phyloP scores from a whole-genome alignment of 2,329 filamentous ascomycete species.

The Stagonosporopsis cucurbitacearum region DNA sequence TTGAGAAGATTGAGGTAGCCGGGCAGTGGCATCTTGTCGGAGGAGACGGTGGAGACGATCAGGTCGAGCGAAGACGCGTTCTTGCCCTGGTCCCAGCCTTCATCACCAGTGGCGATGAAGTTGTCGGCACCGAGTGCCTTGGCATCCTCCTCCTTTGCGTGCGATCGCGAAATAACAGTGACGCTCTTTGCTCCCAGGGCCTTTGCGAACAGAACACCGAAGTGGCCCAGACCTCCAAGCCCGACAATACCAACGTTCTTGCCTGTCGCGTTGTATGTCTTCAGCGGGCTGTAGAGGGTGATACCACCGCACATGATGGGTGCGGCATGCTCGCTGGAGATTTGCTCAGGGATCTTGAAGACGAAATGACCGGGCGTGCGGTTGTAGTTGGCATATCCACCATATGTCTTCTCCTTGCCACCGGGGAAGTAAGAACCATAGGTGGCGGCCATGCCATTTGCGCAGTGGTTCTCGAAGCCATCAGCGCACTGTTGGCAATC shows the following conservation, averaged over 20 bases:
- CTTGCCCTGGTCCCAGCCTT: constrained; percentile 64
- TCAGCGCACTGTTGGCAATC: constrained; percentile 56
- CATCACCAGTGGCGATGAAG: constrained; percentile 66
- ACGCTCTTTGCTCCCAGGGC: constrained; percentile 73
- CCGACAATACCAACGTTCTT: constrained; percentile 79
- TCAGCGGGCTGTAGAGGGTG: constrained; percentile 77
- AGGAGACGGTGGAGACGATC: constrained; percentile 64
- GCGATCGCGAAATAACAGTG: constrained; percentile 68
- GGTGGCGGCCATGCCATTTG: constrained; percentile 49
- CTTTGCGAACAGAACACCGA: constrained; percentile 72
- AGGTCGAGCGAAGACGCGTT: constrained; percentile 62
- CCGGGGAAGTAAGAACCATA: constrained; percentile 55
- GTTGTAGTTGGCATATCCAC: constrained; percentile 70
- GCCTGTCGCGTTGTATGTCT: constrained; percentile 75
- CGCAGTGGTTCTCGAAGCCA: constrained; percentile 58
- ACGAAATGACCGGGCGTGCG: constrained; percentile 76
- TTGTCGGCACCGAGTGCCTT: constrained; percentile 65
- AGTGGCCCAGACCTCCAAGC: constrained; percentile 75
- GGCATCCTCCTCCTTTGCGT: constrained; percentile 66
- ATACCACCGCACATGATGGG: constrained; percentile 86
- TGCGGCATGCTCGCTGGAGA: constrained; percentile 66
- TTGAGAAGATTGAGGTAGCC: constrained; percentile 67
- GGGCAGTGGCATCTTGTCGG: constrained; percentile 58
- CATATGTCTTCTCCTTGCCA: constrained; percentile 66
- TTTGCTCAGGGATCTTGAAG: constrained; percentile 76